These are phyloP conservation scores for Exophiala phaeomuriformis DNA, from an alignment of 2,329 filamentous ascomycete species.

Conservation along the genomic window DNA sequence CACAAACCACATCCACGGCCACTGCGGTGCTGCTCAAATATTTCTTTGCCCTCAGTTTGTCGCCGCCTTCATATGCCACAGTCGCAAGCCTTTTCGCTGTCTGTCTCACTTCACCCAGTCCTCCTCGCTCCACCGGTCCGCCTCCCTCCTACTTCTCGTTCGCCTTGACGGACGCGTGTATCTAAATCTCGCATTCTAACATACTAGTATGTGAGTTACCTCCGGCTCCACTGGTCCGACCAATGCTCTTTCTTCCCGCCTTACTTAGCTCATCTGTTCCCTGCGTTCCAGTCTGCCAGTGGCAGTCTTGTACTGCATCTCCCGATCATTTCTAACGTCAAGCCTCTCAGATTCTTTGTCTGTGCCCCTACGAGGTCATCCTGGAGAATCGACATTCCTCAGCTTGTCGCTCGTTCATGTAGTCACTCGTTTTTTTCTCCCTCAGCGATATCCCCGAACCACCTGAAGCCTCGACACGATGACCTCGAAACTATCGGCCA, in stretches of 20 bases:
- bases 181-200: slow-evolving; percentile 12
- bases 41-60: background rate
- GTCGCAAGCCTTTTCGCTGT: slow-evolving; percentile 2
- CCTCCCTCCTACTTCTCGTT: slow-evolving; percentile 4
- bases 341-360: slow-evolving; percentile 8
- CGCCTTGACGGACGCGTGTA: slow-evolving; percentile 9
- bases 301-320: background rate
- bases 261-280: slow-evolving; percentile 15
- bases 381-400: background rate
- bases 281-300: background rate
- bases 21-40: background rate
- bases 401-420: slow-evolving; percentile 17
- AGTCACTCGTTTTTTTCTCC: slow-evolving; percentile 9
- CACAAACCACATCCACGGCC: background rate
- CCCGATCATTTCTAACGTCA: slow-evolving; percentile 12
- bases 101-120: slow-evolving; percentile 10
- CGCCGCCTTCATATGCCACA: slow-evolving; percentile 16
- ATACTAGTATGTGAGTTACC: slow-evolving; percentile 11
- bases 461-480: slow-evolving; percentile 12
- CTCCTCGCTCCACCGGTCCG: slow-evolving; percentile 10
- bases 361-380: slow-evolving; percentile 3
- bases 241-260: slow-evolving; percentile 16
- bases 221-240: slow-evolving; percentile 7
- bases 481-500: slow-evolving; percentile 25
- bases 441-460: background rate